A percentile compares a stretch with the other conserved stretches of the same genome.
phyloP scores from a whole-genome alignment of 169 alveolate species.

The Cryptosporidium sp. region DNA sequence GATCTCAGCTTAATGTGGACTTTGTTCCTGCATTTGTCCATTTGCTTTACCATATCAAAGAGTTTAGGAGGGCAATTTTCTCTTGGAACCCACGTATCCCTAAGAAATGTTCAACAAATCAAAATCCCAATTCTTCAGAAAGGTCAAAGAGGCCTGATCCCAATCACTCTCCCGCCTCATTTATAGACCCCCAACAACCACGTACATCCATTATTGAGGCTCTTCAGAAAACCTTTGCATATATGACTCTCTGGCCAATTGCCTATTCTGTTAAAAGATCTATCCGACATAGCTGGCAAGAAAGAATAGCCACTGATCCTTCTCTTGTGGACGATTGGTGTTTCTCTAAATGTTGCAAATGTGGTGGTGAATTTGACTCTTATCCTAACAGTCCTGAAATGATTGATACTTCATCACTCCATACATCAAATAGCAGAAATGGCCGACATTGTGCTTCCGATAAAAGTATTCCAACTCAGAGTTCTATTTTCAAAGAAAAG shows the following conservation, averaged over 20 bases:
- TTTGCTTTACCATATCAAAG: slow-evolving; percentile 84
- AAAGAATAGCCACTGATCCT: slow-evolving; percentile 52
- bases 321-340: slow-evolving; percentile 67
- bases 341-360: slow-evolving; percentile 77
- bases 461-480: background rate
- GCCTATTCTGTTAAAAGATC: slow-evolving; percentile 79
- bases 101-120: background rate
- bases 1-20: slow-evolving; percentile 82
- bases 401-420: background rate
- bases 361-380: slow-evolving; percentile 47
- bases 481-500: background rate
- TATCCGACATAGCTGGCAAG: slow-evolving; percentile 69
- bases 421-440: background rate
- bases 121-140: slow-evolving; percentile 1
- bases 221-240: slow-evolving; percentile 87
- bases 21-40: slow-evolving; percentile 81
- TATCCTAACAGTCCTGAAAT: background rate
- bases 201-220: slow-evolving; percentile 82
- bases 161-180: background rate
- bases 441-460: background rate
- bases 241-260: slow-evolving; percentile 88
- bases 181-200: background rate
- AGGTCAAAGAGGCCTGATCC: slow-evolving; percentile 47
- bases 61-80: slow-evolving; percentile 84
- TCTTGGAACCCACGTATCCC: slow-evolving; percentile 42